A percentile compares a stretch with the other conserved stretches of the same genome.
Evolutionary conservation across 176 grass and related monocot species (phyloP).

Genomic region (Aegilops speltoides): DNA sequence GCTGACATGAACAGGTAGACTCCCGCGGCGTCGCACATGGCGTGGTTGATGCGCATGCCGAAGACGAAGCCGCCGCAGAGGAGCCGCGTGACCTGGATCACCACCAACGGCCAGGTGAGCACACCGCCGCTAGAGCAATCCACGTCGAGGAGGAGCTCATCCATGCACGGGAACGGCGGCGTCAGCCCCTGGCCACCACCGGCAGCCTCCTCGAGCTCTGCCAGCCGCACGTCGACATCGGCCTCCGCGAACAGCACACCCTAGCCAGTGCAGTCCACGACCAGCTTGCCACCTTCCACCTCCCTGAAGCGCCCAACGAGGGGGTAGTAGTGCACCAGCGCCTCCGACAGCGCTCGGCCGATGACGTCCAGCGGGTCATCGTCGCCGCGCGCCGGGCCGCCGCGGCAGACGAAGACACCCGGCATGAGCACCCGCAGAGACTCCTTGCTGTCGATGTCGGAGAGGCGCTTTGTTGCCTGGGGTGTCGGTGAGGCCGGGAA

Average conservation of each 20-base stretch:
- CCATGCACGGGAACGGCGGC: constrained; percentile 41
- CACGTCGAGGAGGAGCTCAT: constrained; percentile 42
- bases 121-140: neutral
- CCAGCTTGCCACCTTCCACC: constrained; percentile 32
- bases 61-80: constrained; percentile 56
- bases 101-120: constrained; percentile 27
- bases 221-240: constrained; percentile 44
- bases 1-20: constrained; percentile 33
- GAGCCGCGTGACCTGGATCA: constrained; percentile 54
- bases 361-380: constrained; percentile 24
- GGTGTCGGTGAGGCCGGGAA: constrained; percentile 39
- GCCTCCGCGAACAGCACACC: constrained; percentile 56
- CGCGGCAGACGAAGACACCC: constrained; percentile 30
- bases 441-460: constrained; percentile 61
- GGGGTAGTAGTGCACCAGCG: constrained; percentile 60
- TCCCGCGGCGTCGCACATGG: constrained; percentile 47
- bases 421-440: neutral
- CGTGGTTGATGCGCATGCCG: constrained; percentile 37
- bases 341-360: constrained; percentile 20
- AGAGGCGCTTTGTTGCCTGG: constrained; percentile 36
- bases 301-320: constrained; percentile 47
- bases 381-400: neutral
- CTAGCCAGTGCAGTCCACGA: constrained; percentile 51
- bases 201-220: neutral
- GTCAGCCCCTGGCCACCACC: neutral